Conservation (phyloP, 805 yeast genomes). For the Candida coleopterorum region DNA sequence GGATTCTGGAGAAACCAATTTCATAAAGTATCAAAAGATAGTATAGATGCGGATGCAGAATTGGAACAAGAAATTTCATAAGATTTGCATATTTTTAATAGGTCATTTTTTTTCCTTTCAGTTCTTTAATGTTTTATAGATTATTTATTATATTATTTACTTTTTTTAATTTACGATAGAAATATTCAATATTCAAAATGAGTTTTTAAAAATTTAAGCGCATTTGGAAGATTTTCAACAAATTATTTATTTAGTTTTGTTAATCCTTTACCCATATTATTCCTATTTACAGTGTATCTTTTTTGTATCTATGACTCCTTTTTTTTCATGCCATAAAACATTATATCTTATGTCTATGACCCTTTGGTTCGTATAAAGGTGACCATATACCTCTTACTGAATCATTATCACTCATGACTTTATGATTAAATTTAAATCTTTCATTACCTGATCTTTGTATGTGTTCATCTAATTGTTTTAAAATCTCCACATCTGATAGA, state of each 20-base stretch:
- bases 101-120: not conserved
- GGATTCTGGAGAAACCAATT: slow-evolving; percentile 70
- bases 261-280: too few species aligned
- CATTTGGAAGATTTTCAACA: too few species aligned
- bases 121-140: slow-evolving; percentile 1
- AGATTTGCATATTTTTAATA: not conserved
- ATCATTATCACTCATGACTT: slow-evolving; percentile 71
- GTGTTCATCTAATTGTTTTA: slow-evolving; percentile 58
- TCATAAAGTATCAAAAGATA: slow-evolving; percentile 32
- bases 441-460: slow-evolving; percentile 67
- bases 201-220: too few species aligned
- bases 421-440: slow-evolving; percentile 60
- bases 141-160: too few species aligned
- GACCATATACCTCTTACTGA: slow-evolving; percentile 98
- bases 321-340: slow-evolving; percentile 8
- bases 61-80: not conserved
- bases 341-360: slow-evolving; percentile 36
- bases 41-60: slow-evolving; percentile 8
- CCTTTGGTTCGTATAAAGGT: slow-evolving; percentile 69
- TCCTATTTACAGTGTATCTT: too few species aligned
- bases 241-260: too few species aligned
- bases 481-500: slow-evolving; percentile 55
- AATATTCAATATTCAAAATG: too few species aligned
- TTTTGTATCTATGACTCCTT: too few species aligned
- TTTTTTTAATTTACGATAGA: not conserved